Percentiles rank a stretch among this genome's conserved stretches.
These are phyloP conservation scores for Cocos nucifera DNA, from an alignment of 176 grass and related monocot genomes.

Conservation along the genomic window DNA sequence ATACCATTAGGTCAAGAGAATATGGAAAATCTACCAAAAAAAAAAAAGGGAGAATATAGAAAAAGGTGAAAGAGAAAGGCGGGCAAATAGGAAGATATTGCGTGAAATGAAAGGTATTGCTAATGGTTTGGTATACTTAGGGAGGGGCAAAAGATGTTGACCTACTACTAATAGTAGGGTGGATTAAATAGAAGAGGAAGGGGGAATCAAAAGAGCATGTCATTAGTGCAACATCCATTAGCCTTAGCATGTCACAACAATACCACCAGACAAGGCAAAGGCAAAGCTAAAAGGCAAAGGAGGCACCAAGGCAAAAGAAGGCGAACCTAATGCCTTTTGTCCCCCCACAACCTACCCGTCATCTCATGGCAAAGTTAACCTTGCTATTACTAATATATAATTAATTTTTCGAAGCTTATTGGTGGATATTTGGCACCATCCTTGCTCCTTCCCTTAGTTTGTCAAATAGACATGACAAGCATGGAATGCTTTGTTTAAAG, in stretches of 20 bases:
- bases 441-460: too few relatives aligned
- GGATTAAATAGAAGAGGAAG: too few relatives aligned
- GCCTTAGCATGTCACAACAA: not conserved
- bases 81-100: not conserved
- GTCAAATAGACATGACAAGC: too few relatives aligned
- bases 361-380: not conserved
- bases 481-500: too few relatives aligned
- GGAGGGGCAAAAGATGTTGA: not conserved
- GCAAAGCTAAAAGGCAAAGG: not conserved
- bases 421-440: too few relatives aligned
- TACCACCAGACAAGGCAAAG: not conserved
- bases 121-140: not conserved
- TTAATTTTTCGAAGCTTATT: too few relatives aligned
- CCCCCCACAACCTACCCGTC: not conserved
- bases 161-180: not conserved
- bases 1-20: too few relatives aligned
- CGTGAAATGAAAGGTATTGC: not conserved
- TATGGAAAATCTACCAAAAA: too few relatives aligned
- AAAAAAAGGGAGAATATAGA: not conserved
- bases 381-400: not conserved
- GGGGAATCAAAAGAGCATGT: too few relatives aligned
- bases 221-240: not conserved
- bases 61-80: not conserved
- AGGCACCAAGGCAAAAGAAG: not conserved
- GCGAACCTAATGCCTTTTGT: constrained; percentile 11